Conservation (phyloP, 2,329 filamentous ascomycete genomes). For the Tricladium varicosporioides region DNA sequence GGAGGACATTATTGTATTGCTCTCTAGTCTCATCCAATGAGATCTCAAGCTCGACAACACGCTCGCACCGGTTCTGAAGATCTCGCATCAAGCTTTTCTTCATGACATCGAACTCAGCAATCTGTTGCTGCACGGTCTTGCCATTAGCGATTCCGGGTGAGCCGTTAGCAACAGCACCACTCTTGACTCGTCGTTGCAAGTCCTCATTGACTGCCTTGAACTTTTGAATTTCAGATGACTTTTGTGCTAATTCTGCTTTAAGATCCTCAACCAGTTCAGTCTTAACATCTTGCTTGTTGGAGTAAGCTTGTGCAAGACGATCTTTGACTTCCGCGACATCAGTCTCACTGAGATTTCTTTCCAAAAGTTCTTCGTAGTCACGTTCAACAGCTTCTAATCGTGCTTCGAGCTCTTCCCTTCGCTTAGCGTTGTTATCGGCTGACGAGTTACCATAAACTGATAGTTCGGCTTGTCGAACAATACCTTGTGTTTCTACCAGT, state of each 20-base stretch:
- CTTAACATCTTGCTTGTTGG: slow-evolving; percentile 71
- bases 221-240: slow-evolving; percentile 77
- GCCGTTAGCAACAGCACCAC: slow-evolving; percentile 59
- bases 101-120: slow-evolving; percentile 98
- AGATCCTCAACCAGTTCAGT: slow-evolving; percentile 73
- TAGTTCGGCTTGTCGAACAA: slow-evolving; percentile 88
- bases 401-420: slow-evolving; percentile 73
- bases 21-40: slow-evolving; percentile 95
- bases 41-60: slow-evolving; percentile 97
- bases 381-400: slow-evolving; percentile 72
- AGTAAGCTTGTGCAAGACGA: slow-evolving; percentile 73
- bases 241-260: slow-evolving; percentile 71
- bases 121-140: slow-evolving; percentile 96
- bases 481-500: slow-evolving; percentile 85
- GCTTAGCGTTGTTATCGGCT: slow-evolving; percentile 62
- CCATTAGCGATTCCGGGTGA: slow-evolving; percentile 61
- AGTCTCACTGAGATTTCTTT: slow-evolving; percentile 72
- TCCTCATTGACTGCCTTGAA: slow-evolving; percentile 80
- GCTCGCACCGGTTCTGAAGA: slow-evolving; percentile 95
- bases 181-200: slow-evolving; percentile 71
- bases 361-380: slow-evolving; percentile 80
- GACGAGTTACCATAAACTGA: slow-evolving; percentile 71
- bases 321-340: slow-evolving; percentile 85
- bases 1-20: slow-evolving; percentile 98
- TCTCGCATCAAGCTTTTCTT: slow-evolving; percentile 99